phyloP scores from a whole-genome alignment of 768 basidiomycete species.

The Russula lepida region DNA sequence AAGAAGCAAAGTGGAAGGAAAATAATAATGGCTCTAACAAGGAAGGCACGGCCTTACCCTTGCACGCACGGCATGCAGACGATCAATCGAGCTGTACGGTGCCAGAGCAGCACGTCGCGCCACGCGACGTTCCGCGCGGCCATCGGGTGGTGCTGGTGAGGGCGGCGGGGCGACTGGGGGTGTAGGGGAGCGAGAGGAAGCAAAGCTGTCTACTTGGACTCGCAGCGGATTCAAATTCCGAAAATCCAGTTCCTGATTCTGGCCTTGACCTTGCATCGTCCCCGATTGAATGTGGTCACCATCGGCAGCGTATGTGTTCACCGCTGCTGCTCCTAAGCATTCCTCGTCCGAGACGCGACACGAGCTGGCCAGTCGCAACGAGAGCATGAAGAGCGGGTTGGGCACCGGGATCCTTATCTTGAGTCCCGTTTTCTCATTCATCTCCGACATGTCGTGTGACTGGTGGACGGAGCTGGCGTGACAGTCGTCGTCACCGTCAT shows the following conservation, averaged over 20 bases:
- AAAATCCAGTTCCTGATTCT: background rate
- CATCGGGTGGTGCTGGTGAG: background rate
- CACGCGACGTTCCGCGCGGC: background rate
- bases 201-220: background rate
- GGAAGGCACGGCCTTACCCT: background rate
- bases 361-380: slow-evolving; percentile 1
- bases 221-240: background rate
- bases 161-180: background rate
- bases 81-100: background rate
- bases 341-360: slow-evolving; percentile 2
- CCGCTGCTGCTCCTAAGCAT: background rate
- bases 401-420: slow-evolving; percentile 15
- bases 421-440: slow-evolving; percentile 6
- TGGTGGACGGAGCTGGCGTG: background rate
- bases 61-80: background rate
- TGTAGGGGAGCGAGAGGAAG: background rate
- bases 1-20: background rate
- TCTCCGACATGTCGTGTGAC: background rate
- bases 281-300: background rate
- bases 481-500: background rate
- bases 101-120: background rate
- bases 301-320: background rate
- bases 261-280: background rate
- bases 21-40: background rate
- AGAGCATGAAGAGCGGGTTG: slow-evolving; percentile 12